A percentile compares a stretch with the other conserved stretches of the same genome.
Conservation (phyloP, 1,139 yeast genomes). For the Hanseniaspora uvarum region DNA sequence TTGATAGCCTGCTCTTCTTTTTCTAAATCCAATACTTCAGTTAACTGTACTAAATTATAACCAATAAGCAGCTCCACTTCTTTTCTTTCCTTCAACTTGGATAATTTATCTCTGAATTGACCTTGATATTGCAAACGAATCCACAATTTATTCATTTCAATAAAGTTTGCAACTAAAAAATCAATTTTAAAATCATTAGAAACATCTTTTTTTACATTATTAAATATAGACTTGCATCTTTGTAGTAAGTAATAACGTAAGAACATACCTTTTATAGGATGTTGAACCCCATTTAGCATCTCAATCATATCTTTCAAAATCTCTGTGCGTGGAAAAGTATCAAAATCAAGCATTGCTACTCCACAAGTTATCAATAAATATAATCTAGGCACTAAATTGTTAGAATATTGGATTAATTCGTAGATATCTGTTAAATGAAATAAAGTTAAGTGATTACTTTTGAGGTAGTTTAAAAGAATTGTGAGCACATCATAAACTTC, state of each 20-base stretch:
- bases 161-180: slow-evolving; percentile 76
- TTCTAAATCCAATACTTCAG: slow-evolving; percentile 75
- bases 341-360: slow-evolving; percentile 68
- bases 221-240: slow-evolving; percentile 53
- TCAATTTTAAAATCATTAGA: slow-evolving; percentile 41
- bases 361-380: slow-evolving; percentile 95
- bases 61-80: slow-evolving; percentile 90
- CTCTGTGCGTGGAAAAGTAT: slow-evolving; percentile 73
- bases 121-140: slow-evolving; percentile 94
- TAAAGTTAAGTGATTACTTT: slow-evolving; percentile 50
- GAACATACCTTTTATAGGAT: slow-evolving; percentile 83
- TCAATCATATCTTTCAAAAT: slow-evolving; percentile 94
- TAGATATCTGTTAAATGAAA: slow-evolving; percentile 83
- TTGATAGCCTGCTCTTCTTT: slow-evolving; percentile 27
- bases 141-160: slow-evolving; percentile 97
- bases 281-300: slow-evolving; percentile 97
- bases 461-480: slow-evolving; percentile 51
- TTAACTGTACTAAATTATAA: slow-evolving; percentile 75
- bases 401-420: slow-evolving; percentile 91
- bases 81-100: slow-evolving; percentile 68
- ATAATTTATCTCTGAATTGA: slow-evolving; percentile 69
- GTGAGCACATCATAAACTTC: slow-evolving; percentile 77
- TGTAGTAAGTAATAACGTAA: slow-evolving; percentile 81
- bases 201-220: slow-evolving; percentile 11
- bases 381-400: slow-evolving; percentile 80